Percentiles rank a stretch among this genome's conserved stretches.
These are phyloP conservation scores for Pythium diclinum DNA, from an alignment of 352 stramenopile species.

Conservation along the genomic window DNA sequence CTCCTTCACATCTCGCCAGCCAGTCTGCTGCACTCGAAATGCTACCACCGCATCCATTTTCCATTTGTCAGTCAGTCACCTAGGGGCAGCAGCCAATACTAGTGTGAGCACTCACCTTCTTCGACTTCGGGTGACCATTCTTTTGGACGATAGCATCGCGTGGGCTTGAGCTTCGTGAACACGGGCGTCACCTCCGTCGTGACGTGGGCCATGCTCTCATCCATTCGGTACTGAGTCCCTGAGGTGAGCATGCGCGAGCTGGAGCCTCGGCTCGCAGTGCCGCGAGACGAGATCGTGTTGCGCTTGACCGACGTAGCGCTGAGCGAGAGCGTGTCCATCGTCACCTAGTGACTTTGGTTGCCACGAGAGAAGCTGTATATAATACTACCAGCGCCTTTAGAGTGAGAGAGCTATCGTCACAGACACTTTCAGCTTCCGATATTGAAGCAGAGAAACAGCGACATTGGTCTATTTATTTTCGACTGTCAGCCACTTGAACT, in stretches of 20 bases:
- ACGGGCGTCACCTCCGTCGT: constrained; percentile 34
- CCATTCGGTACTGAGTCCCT: constrained; percentile 48
- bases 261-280: constrained; percentile 28
- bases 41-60: constrained; percentile 25
- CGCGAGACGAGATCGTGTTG: constrained; percentile 36
- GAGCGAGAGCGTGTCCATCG: constrained; percentile 25
- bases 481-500: background rate
- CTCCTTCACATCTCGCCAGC: constrained; percentile 75
- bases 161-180: constrained; percentile 50
- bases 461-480: background rate
- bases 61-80: too few species aligned
- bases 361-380: background rate
- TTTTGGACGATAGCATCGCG: constrained; percentile 60
- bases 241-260: constrained; percentile 19
- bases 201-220: constrained; percentile 35
- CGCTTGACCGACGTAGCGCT: constrained; percentile 25
- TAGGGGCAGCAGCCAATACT: too few species aligned
- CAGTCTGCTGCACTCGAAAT: constrained; percentile 69
- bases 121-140: constrained; percentile 67
- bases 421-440: background rate
- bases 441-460: too few species aligned
- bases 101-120: constrained; percentile 34
- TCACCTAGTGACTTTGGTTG: background rate
- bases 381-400: background rate
- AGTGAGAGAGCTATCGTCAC: background rate